Conservation (phyloP, 2,329 filamentous ascomycete species). For the Colletotrichum noveboracense region DNA sequence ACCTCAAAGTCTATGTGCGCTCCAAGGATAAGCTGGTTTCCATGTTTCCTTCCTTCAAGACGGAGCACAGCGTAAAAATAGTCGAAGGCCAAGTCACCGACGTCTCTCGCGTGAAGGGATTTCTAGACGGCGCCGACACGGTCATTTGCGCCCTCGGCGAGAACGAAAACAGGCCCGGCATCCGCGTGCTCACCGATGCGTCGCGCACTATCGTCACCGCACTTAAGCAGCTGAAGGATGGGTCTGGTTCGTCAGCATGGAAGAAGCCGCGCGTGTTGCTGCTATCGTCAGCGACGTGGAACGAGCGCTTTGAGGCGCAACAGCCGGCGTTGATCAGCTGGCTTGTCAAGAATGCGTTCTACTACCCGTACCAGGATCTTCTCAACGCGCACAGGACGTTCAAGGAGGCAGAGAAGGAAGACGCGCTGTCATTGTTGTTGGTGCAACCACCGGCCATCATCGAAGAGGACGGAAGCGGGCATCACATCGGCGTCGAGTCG, state of each 20-base stretch:
- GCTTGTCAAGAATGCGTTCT: constrained; percentile 5
- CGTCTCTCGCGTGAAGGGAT: background rate
- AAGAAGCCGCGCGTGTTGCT: background rate
- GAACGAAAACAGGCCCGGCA: constrained; percentile 1
- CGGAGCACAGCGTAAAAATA: background rate
- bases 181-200: background rate
- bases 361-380: constrained; percentile 13
- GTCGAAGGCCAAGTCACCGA: constrained; percentile 14
- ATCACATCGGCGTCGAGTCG: background rate
- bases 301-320: background rate
- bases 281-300: constrained; percentile 11
- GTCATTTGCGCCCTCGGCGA: constrained; percentile 12
- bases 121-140: background rate
- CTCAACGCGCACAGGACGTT: background rate
- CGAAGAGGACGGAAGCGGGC: constrained; percentile 6
- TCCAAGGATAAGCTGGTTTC: background rate
- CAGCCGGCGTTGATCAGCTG: background rate
- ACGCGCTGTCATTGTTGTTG: background rate
- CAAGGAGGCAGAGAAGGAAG: background rate
- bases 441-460: constrained; percentile 12
- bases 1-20: constrained; percentile 2
- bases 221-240: background rate
- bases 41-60: background rate
- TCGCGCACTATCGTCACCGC: background rate
- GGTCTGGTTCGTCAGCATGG: background rate